A percentile compares a stretch with the other conserved stretches of the same genome.
phyloP scores from a whole-genome alignment of 2,329 filamentous ascomycete genomes.

The Talaromyces sp. region DNA sequence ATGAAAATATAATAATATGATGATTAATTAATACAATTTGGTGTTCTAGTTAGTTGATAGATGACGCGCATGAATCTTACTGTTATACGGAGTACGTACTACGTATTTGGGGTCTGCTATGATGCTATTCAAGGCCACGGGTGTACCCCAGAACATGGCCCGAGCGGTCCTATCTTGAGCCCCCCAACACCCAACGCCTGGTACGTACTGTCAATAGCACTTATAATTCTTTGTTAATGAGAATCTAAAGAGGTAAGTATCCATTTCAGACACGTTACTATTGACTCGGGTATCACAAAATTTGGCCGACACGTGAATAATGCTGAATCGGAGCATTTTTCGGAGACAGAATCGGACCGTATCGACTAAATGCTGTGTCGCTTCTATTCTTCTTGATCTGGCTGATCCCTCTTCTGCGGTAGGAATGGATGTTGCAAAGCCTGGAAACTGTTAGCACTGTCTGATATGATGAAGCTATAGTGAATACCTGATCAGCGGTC shows the following conservation, averaged over 20 bases:
- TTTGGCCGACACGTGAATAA: too few relatives aligned
- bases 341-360: neutral
- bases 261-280: too few relatives aligned
- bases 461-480: neutral
- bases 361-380: neutral
- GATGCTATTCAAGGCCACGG: neutral
- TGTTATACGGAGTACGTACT: neutral
- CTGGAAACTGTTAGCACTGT: constrained; percentile 25
- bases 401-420: neutral
- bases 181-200: too few relatives aligned
- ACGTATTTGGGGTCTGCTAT: neutral
- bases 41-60: neutral
- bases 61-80: neutral
- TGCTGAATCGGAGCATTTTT: too few relatives aligned
- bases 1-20: neutral
- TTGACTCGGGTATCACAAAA: too few relatives aligned
- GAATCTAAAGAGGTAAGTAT: too few relatives aligned
- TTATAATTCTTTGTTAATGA: too few relatives aligned
- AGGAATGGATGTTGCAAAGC: constrained; percentile 43
- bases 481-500: constrained; percentile 62
- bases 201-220: too few relatives aligned
- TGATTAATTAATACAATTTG: neutral
- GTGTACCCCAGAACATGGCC: neutral
- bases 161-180: neutral
- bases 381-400: neutral